phyloP scores from a whole-genome alignment of 306 rosid genomes.

The Fragaria nilgerrensis region DNA sequence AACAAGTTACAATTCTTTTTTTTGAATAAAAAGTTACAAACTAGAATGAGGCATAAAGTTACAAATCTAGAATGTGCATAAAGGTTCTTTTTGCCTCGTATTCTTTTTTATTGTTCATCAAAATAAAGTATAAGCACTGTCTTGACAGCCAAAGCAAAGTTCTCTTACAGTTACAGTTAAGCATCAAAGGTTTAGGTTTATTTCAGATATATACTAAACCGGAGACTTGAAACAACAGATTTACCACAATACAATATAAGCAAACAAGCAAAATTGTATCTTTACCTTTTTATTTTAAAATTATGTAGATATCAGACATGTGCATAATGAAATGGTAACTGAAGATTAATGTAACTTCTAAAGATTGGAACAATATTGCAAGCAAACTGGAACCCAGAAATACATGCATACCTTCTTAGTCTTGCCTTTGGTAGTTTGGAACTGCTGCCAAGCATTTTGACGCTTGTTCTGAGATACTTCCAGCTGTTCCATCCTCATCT shows the following conservation, averaged over 20 bases:
- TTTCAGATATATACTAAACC: not conserved
- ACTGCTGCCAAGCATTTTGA: conserved; percentile 99
- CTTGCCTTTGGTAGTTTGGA: conserved; percentile 92
- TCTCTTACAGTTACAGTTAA: not conserved
- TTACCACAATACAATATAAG: not conserved
- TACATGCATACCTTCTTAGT: conserved; percentile 69
- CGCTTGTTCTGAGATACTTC: conserved; percentile 97
- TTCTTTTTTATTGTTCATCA: not conserved
- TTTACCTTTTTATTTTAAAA: not conserved
- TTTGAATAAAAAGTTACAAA: not conserved
- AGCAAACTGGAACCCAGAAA: not conserved
- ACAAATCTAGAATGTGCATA: not conserved
- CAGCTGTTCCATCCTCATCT: conserved; percentile 93
- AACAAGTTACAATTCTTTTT: not conserved
- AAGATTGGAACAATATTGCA: not conserved
- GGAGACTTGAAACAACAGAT: not conserved
- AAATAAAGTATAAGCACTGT: not conserved
- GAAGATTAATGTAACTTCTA: not conserved
- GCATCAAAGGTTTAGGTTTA: not conserved
- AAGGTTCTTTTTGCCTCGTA: not conserved
- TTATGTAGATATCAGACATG: not conserved
- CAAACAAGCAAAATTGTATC: not conserved
- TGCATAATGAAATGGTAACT: not conserved
- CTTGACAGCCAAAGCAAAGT: not conserved
- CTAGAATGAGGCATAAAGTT: not conserved